Evolutionary conservation across 306 rosid genomes (phyloP), one percentile per base, ranked within the genome.

Genomic region (Quillaja saponaria): DNA sequence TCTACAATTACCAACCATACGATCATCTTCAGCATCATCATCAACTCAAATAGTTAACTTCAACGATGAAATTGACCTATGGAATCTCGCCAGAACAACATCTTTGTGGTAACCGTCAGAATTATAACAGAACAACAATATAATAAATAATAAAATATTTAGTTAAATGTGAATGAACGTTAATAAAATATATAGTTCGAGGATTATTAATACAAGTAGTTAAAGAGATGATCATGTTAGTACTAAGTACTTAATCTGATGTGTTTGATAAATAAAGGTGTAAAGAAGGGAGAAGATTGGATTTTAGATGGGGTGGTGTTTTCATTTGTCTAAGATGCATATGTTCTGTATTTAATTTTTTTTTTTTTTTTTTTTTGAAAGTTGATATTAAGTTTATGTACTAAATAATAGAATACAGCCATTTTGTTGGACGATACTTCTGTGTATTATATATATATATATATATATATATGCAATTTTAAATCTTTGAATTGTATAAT

Each of bases 1-100:
- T n/a, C 81, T 76, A 1, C 94, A 77, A 41, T 46, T 82, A 1
- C 82, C 87, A 0, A 63, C 84, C 28, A 38, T 88, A 15, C 73
- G 85, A 78, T 75, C 87, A 1, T 80, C 88, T 20, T 79, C 87
- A 0, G 51, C 82, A 15, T 70, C 90, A 1, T 63, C 84, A 58
- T 31, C 68, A 44, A 12, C 75, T 11, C 80, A 49, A 4, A 13
- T 6, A 10, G 62, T 10, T 48, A 6, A 58, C 20, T 67, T 44
- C 68, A 51, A 63, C 45, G 47, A 75, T 58, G 96, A 89, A 65
- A 72, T 76, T 37, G 92, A 83, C 67, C 83, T 88, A 1, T 92
- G 99, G 99, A 81, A 66, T 67, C 82, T 84, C 45, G 74, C 80
- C 14, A 68, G 85, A 38, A 73, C 80, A 39, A 63, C 90, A 5